Evolutionary conservation across 1,284 basidiomycete genomes (phyloP).

Genomic region (Cystobasidium slooffiae): DNA sequence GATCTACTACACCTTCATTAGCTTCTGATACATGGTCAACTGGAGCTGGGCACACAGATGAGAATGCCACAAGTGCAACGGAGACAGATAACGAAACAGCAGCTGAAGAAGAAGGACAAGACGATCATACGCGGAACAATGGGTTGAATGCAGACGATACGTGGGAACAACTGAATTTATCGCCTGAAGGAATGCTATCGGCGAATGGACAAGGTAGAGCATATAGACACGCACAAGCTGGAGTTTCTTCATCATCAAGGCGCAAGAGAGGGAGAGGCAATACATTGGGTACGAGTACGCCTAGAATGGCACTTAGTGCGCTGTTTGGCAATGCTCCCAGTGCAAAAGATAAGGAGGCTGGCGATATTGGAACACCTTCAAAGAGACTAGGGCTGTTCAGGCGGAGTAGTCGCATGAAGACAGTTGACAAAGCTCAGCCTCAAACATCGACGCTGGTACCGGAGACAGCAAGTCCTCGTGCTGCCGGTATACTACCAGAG

Average conservation of each 20-base stretch:
- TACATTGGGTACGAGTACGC: not conserved
- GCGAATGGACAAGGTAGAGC: not conserved
- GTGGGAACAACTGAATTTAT: slow-evolving; percentile 17
- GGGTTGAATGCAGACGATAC: not conserved
- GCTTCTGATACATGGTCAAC: slow-evolving; percentile 25
- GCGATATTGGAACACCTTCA: not conserved
- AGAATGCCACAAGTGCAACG: slow-evolving; percentile 18
- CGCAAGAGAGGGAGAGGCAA: slow-evolving; percentile 14
- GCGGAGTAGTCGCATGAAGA: slow-evolving; percentile 13
- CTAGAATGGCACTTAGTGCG: slow-evolving; percentile 4
- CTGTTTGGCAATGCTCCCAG: not conserved
- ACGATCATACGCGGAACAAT: not conserved
- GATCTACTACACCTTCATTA: slow-evolving; percentile 34
- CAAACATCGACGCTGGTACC: not conserved
- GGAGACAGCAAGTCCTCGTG: too few relatives aligned
- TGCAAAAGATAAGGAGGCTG: not conserved
- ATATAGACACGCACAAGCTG: not conserved
- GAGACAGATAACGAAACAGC: slow-evolving; percentile 41
- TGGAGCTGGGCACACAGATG: not conserved
- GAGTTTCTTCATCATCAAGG: not conserved
- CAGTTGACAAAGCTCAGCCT: not conserved
- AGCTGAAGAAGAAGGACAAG: not conserved
- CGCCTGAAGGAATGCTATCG: not conserved
- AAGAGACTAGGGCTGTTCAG: slow-evolving; percentile 13
- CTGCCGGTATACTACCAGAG: too few relatives aligned